phyloP scores from a whole-genome alignment of 2,329 filamentous ascomycete species.

The Colletotrichum zoysiae region DNA sequence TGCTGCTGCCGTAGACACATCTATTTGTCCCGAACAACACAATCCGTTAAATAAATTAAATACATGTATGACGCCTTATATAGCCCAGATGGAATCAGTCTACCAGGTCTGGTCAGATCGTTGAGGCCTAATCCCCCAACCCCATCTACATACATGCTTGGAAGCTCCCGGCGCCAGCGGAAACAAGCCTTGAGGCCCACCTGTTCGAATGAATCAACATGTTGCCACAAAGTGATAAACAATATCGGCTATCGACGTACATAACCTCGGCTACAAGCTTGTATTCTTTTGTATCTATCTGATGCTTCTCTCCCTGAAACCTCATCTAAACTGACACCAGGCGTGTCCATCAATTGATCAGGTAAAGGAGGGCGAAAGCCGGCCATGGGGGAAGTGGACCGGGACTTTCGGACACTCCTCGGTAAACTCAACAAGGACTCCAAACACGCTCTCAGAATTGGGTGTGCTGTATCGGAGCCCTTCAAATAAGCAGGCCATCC shows the following conservation, averaged over 20 bases:
- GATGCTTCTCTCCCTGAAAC: background rate
- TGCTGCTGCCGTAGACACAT: background rate
- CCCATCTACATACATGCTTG: conserved; percentile 19
- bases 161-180: conserved; percentile 31
- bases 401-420: conserved; percentile 33
- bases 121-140: conserved; percentile 23
- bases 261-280: rapidly evolving
- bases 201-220: conserved; percentile 40
- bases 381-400: conserved; percentile 17
- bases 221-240: conserved; percentile 29
- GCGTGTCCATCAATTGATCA: conserved; percentile 31
- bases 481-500: conserved; percentile 47
- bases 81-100: no score
- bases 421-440: background rate
- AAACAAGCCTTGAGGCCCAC: conserved; percentile 37
- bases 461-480: conserved; percentile 46
- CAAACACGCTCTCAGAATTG: background rate
- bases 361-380: conserved; percentile 28
- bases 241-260: conserved; percentile 7
- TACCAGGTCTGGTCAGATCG: background rate
- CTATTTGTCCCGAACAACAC: background rate
- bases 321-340: conserved; percentile 33
- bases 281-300: background rate
- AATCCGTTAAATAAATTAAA: background rate
- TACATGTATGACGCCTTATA: no score